Evolutionary conservation across 129 eudicot species (phyloP).

Genomic region (Gnaphalium uliginosum): DNA sequence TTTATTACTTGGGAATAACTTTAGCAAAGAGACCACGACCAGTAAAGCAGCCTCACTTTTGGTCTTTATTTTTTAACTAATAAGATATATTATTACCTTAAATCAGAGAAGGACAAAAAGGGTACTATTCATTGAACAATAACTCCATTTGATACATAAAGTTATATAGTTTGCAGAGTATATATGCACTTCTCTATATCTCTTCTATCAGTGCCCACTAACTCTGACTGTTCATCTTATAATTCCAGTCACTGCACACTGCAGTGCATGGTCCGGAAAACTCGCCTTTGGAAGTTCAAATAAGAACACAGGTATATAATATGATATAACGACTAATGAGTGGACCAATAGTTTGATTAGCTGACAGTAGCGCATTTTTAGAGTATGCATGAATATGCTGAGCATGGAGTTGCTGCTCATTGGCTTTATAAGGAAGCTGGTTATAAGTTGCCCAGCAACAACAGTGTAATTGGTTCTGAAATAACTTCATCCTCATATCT

Average conservation of each 20-base stretch:
- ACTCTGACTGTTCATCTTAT: conserved; percentile 35
- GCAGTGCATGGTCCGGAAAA: conserved; percentile 94
- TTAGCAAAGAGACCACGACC: no score
- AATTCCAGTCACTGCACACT: conserved; percentile 88
- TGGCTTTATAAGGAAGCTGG: conserved; percentile 98
- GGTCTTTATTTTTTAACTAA: no score
- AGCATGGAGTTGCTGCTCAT: conserved; percentile 97
- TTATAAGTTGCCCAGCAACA: conserved; percentile 44
- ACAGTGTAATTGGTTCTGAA: conserved; percentile 46
- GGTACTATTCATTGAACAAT: no score
- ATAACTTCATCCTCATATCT: conserved; percentile 49
- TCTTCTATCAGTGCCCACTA: conserved; percentile 17
- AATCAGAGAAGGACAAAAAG: no score
- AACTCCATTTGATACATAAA: no score
- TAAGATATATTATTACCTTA: no score
- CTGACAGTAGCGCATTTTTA: conserved; percentile 29
- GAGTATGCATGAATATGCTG: conserved; percentile 99
- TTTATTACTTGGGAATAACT: no score
- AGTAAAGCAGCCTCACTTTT: no score
- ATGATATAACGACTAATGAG: background rate
- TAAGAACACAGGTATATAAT: conserved; percentile 83
- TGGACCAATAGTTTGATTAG: background rate
- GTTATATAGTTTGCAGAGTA: background rate
- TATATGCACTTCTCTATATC: background rate
- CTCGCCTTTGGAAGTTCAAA: conserved; percentile 89